Evolutionary conservation across 306 rosid species (phyloP).

Genomic region (Hylodesmum podocarpum): DNA sequence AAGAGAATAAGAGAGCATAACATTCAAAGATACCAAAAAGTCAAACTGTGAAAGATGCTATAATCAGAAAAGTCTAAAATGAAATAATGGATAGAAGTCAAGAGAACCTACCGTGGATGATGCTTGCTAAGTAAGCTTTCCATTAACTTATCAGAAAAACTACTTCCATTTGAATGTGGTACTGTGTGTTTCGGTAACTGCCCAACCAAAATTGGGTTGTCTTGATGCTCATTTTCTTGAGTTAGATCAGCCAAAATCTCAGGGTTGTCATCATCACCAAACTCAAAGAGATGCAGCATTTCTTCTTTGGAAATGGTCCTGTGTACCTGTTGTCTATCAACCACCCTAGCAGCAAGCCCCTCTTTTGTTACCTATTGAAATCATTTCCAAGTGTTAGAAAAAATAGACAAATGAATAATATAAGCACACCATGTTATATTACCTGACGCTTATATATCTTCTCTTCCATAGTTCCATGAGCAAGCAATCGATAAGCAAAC

Average conservation of each 20-base stretch:
- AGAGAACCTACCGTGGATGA: slow-evolving; percentile 64
- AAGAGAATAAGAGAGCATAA: slow-evolving; percentile 2
- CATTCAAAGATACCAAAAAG: not conserved
- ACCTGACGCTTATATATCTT: slow-evolving; percentile 99
- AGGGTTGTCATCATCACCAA: slow-evolving; percentile 91
- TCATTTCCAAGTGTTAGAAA: slow-evolving; percentile 32
- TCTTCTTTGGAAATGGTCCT: slow-evolving; percentile 95
- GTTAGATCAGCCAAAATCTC: slow-evolving; percentile 55
- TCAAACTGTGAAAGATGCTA: not conserved
- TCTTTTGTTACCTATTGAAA: slow-evolving; percentile 89
- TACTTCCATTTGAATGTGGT: slow-evolving; percentile 72
- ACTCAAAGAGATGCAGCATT: slow-evolving; percentile 96
- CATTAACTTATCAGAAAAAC: slow-evolving; percentile 87
- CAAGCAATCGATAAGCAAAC: slow-evolving; percentile 93
- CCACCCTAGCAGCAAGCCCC: slow-evolving; percentile 97
- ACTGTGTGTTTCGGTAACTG: slow-evolving; percentile 49
- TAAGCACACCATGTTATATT: slow-evolving; percentile 31
- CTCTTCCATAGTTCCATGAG: slow-evolving; percentile 99
- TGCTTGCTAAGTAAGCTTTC: slow-evolving; percentile 81
- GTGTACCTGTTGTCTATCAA: slow-evolving; percentile 91
- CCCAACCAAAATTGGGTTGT: slow-evolving; percentile 38
- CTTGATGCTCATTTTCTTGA: slow-evolving; percentile 50
- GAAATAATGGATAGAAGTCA: not conserved
- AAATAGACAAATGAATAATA: slow-evolving; percentile 18
- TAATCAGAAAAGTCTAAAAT: slow-evolving; percentile 8